Base-by-base conservation (phyloP, 495 filamentous ascomycete species). In the Penicillium canariense region DNA sequence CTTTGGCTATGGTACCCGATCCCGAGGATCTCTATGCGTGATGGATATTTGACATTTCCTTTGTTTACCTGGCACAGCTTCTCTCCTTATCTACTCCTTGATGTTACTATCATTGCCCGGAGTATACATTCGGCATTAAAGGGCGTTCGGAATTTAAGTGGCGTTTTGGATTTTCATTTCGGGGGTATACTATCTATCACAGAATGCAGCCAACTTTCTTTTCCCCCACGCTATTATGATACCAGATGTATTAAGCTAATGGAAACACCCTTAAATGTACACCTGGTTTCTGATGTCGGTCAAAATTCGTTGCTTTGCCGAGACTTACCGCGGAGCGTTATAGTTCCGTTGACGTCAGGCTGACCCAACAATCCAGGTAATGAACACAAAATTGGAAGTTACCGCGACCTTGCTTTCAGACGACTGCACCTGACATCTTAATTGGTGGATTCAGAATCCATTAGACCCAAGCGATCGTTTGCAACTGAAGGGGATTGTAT, bases 1-100 rank as follows among this genome's bases (percentile, higher is more conserved):
- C 72, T 36, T 55, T 69, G 47, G 46, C 63, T 1, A 77, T 77
- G 75, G 75, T 77, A 5, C 70, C 73, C n/a, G 65, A 72, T 57
- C 51, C 67, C 5, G 75, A 76, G 11, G 70, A 75, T 18, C 63
- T 76, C 14, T 76, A 71, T 57, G 66, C 66, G 39, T 75, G 48
- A 69, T 48, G 8, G 20, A 30, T 12, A 27, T 51, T n/a, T 53
- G 12, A 22, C 44, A 26, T 30, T 42, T 18, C 5, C 17, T 34
- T 46, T 44, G 4, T 54, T 17, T 46, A n/a, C n/a, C 55, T 10
- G 32, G 30, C 11, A 57, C 25, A 28, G 5, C 18, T 36, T 30
- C 12, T 10, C 1, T 53, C 56, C 20, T 44, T 45, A 35, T 47
- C 27, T 31, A 25, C 36, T 48, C 34, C 36, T 49, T 43, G 35